These are phyloP conservation scores for Prunus dulcis DNA, from an alignment of 306 rosid species.

Conservation along the genomic window DNA sequence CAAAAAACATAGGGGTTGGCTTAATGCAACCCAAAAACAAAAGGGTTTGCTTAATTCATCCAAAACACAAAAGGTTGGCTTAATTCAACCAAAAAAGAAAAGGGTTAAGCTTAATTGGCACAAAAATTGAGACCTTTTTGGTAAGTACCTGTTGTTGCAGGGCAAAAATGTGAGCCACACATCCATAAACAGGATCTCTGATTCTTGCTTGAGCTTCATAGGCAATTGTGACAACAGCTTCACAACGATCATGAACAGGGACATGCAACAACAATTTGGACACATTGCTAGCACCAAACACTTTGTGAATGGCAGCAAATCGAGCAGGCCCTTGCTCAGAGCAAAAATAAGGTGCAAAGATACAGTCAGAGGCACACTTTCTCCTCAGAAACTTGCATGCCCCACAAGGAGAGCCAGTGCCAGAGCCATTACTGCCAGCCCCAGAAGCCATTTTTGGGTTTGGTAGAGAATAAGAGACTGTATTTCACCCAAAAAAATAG, in stretches of 20 bases:
- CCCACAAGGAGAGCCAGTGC: slow-evolving; percentile 85
- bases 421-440: slow-evolving; percentile 15
- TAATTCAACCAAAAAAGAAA: not conserved
- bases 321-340: slow-evolving; percentile 83
- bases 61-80: not conserved
- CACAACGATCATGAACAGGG: slow-evolving; percentile 83
- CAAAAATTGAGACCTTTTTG: no score
- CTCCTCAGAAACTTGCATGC: slow-evolving; percentile 95
- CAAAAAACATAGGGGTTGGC: not conserved
- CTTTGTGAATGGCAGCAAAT: slow-evolving; percentile 96
- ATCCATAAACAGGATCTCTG: slow-evolving; percentile 94
- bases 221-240: slow-evolving; percentile 90
- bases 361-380: slow-evolving; percentile 80
- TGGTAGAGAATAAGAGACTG: not conserved
- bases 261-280: slow-evolving; percentile 72
- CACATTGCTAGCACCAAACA: slow-evolving; percentile 95
- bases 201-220: slow-evolving; percentile 96
- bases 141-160: slow-evolving; percentile 82
- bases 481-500: not conserved
- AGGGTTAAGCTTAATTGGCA: not conserved
- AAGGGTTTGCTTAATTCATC: not conserved
- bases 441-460: slow-evolving; percentile 36
- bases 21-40: not conserved
- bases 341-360: slow-evolving; percentile 92
- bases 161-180: slow-evolving; percentile 91